Conservation (phyloP, 1,284 basidiomycete genomes). For the Cryptococcus sp. region DNA sequence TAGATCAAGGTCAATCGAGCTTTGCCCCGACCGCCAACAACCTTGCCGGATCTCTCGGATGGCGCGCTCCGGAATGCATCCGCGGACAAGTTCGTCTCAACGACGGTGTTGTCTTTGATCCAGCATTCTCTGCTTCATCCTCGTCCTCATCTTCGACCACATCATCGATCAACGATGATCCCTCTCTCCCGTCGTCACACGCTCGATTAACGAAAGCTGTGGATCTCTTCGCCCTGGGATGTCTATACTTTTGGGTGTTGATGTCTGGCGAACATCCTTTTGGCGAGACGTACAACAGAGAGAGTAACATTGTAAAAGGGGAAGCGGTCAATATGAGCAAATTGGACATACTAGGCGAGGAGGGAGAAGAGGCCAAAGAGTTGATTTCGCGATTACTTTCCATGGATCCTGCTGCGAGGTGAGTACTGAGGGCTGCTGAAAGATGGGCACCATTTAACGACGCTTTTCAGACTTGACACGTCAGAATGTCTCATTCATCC, state of each 20-base stretch:
- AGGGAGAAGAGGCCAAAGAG: conserved; percentile 79
- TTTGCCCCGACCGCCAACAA: conserved; percentile 76
- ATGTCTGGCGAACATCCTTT: conserved; percentile 87
- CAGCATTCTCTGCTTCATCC: conserved; percentile 59
- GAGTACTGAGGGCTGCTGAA: conserved; percentile 33
- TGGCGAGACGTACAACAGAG: conserved; percentile 85
- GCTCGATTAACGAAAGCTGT: conserved; percentile 80
- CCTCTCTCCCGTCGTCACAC: conserved; percentile 1
- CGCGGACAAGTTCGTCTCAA: conserved; percentile 87
- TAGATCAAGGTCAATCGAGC: conserved; percentile 90
- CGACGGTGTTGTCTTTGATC: conserved; percentile 60
- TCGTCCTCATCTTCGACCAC: conserved; percentile 34
- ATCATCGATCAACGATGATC: conserved; percentile 15
- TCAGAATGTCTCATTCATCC: conserved; percentile 84
- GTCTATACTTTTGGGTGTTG: conserved; percentile 87
- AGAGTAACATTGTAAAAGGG: conserved; percentile 85
- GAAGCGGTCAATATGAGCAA: conserved; percentile 65
- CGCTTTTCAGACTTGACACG: conserved; percentile 72
- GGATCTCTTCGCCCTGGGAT: conserved; percentile 91
- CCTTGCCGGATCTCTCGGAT: conserved; percentile 83
- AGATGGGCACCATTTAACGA: neutral
- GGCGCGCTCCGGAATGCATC: conserved; percentile 91
- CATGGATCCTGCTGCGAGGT: conserved; percentile 72
- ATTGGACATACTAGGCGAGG: conserved; percentile 81
- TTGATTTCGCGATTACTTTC: conserved; percentile 75